phyloP scores from a whole-genome alignment of 208 protist species.

The Crithidia brevicula region DNA sequence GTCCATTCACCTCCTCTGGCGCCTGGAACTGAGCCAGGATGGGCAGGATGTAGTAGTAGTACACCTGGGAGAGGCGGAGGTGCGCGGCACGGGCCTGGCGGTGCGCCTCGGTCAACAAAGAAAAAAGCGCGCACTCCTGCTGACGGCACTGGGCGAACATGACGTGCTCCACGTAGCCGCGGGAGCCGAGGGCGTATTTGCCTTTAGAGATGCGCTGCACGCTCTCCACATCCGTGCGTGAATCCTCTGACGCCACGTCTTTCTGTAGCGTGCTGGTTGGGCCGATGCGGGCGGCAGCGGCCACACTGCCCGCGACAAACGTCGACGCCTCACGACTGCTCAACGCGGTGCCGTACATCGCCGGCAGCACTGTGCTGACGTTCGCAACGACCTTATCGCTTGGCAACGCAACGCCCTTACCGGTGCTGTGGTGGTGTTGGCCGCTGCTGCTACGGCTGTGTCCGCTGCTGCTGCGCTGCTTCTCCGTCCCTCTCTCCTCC shows the following conservation, averaged over 20 bases:
- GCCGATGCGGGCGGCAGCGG: neutral
- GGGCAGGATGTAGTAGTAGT: slow-evolving; percentile 54
- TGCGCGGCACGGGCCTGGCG: slow-evolving; percentile 39
- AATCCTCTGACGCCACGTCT: neutral
- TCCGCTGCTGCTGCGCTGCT: neutral
- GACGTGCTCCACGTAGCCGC: slow-evolving; percentile 53
- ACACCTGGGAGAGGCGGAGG: slow-evolving; percentile 49
- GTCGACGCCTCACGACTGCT: neutral
- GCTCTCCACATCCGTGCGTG: neutral
- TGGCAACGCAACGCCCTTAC: neutral
- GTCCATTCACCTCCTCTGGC: slow-evolving; percentile 5
- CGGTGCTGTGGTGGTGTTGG: too few species aligned
- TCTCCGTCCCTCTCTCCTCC: too few species aligned
- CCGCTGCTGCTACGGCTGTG: neutral
- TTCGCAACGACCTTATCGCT: neutral
- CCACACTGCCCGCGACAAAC: neutral
- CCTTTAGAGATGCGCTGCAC: slow-evolving; percentile 6
- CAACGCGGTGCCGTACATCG: slow-evolving; percentile 1
- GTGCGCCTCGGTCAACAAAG: slow-evolving; percentile 52
- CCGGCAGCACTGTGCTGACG: neutral
- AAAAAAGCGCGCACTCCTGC: slow-evolving; percentile 60
- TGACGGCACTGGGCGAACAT: slow-evolving; percentile 52
- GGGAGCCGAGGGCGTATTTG: slow-evolving; percentile 40
- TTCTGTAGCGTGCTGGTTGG: neutral
- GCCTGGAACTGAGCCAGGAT: slow-evolving; percentile 32